These are phyloP conservation scores for Microdochium nivale DNA, from an alignment of 2,329 filamentous ascomycete genomes.

Conservation along the genomic window DNA sequence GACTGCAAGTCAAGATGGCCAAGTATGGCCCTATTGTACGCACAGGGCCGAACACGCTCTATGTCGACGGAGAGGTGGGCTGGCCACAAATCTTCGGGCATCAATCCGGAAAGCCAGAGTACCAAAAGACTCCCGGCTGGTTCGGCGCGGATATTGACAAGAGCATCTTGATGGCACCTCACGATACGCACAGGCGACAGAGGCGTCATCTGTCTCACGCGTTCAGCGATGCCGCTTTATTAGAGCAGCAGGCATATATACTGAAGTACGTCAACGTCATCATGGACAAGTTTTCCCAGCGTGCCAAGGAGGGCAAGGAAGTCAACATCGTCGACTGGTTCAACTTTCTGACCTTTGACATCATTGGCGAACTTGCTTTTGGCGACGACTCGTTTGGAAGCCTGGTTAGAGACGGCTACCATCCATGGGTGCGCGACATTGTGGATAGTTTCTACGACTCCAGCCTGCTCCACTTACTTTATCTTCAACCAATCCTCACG, in stretches of 20 bases:
- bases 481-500: not conserved
- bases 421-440: conserved; percentile 13
- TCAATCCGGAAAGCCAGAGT: not conserved
- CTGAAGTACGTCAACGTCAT: not conserved
- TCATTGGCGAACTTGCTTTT: not conserved
- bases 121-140: not conserved
- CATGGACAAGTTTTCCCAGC: not conserved
- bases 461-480: not conserved
- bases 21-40: not conserved
- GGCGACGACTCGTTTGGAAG: conserved; percentile 3
- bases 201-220: conserved; percentile 32
- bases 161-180: not conserved
- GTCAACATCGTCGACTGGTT: not conserved
- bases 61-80: not conserved
- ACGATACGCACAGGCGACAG: conserved; percentile 26
- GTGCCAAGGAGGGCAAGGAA: not conserved
- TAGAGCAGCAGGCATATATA: not conserved
- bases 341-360: not conserved
- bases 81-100: not conserved
- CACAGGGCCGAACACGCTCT: not conserved
- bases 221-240: conserved; percentile 22
- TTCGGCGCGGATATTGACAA: not conserved
- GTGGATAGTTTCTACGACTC: not conserved
- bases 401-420: conserved; percentile 21
- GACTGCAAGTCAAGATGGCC: not conserved